Conservation (phyloP, 495 filamentous ascomycete genomes). For the Penicillium angulare region DNA sequence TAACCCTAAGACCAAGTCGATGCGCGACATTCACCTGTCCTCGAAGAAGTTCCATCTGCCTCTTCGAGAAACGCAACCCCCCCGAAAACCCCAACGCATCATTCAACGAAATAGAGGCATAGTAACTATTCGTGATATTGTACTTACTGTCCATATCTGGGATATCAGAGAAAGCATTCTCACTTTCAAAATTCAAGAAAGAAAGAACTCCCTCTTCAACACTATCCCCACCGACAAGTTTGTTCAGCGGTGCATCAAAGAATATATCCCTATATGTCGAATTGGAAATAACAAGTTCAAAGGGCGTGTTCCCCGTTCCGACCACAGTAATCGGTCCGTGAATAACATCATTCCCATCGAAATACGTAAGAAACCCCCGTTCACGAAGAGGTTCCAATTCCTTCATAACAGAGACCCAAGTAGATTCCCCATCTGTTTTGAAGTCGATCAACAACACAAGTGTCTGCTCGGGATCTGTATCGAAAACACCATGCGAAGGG, state of each 20-base stretch:
- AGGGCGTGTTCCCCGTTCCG: slow-evolving; percentile 76
- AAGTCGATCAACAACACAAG: slow-evolving; percentile 71
- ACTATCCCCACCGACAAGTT: slow-evolving; percentile 24
- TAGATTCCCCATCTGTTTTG: slow-evolving; percentile 55
- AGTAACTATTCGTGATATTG: slow-evolving; percentile 47
- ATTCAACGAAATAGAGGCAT: slow-evolving; percentile 46
- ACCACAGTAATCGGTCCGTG: slow-evolving; percentile 70
- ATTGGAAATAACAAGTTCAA: slow-evolving; percentile 54
- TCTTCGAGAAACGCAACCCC: slow-evolving; percentile 38
- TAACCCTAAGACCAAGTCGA: slow-evolving; percentile 62
- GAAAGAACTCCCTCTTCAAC: background rate
- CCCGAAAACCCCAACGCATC: slow-evolving; percentile 39
- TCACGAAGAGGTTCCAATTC: slow-evolving; percentile 66
- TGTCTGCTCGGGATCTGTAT: slow-evolving; percentile 55
- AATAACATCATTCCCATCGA: slow-evolving; percentile 47
- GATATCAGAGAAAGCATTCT: slow-evolving; percentile 34
- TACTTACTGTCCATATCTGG: slow-evolving; percentile 38
- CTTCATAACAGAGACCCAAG: slow-evolving; percentile 52
- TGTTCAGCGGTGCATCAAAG: slow-evolving; percentile 59
- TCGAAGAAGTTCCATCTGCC: slow-evolving; percentile 60
- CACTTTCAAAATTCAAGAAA: slow-evolving; percentile 30
- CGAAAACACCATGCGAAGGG: slow-evolving; percentile 40
- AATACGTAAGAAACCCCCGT: slow-evolving; percentile 59
- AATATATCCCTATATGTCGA: slow-evolving; percentile 56
- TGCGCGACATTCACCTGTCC: slow-evolving; percentile 69